Conservation (phyloP, 108 stramenopile species). For the Skeletonema menzelii region DNA sequence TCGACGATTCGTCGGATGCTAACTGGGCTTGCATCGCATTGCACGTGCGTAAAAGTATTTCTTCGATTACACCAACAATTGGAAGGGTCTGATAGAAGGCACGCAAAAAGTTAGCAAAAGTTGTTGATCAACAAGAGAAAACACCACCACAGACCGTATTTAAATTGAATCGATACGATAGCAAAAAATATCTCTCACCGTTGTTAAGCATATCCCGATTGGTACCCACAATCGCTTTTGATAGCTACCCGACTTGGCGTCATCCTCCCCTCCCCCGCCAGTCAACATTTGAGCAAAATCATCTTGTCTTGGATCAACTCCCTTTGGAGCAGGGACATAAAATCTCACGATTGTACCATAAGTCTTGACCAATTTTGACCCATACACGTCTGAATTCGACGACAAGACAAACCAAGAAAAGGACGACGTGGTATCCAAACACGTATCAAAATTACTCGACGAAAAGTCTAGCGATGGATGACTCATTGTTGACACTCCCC, state of each 20-base stretch:
- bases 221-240: slow-evolving; percentile 77
- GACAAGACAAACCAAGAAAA: slow-evolving; percentile 88
- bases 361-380: slow-evolving; percentile 72
- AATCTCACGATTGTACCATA: slow-evolving; percentile 84
- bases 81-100: slow-evolving; percentile 44
- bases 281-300: slow-evolving; percentile 70
- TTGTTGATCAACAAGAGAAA: not conserved
- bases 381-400: slow-evolving; percentile 84
- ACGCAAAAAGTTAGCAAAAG: not conserved
- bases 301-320: slow-evolving; percentile 79
- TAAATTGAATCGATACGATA: too few species aligned
- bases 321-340: slow-evolving; percentile 79
- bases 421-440: slow-evolving; percentile 75
- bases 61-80: slow-evolving; percentile 81
- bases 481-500: slow-evolving; percentile 68
- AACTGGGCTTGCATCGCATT: slow-evolving; percentile 57
- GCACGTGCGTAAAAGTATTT: slow-evolving; percentile 76
- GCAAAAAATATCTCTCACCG: slow-evolving; percentile 4
- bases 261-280: slow-evolving; percentile 11
- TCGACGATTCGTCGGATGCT: slow-evolving; percentile 13
- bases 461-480: slow-evolving; percentile 54
- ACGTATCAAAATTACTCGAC: slow-evolving; percentile 77
- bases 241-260: slow-evolving; percentile 1
- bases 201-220: slow-evolving; percentile 75
- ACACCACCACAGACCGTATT: too few species aligned